phyloP scores from a whole-genome alignment of 768 basidiomycete genomes.

The Termitomyces sp. region DNA sequence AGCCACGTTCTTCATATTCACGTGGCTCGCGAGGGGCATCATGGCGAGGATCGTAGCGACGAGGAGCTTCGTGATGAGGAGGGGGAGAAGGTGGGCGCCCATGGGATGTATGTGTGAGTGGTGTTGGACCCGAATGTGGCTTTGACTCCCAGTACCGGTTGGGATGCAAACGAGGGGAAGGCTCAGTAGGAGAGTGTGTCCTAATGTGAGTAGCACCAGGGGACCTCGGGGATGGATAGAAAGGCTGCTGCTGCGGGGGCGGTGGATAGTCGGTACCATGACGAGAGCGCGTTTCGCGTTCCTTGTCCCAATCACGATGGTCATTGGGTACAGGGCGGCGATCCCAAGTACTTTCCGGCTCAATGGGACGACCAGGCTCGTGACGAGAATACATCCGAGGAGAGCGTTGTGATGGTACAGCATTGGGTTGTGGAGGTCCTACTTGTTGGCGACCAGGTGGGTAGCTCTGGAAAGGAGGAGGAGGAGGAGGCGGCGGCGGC shows the following conservation, averaged over 20 bases:
- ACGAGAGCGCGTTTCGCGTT: constrained; percentile 39
- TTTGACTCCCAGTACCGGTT: constrained; percentile 63
- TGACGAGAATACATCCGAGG: constrained; percentile 51
- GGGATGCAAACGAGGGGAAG: constrained; percentile 56
- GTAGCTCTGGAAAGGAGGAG: constrained; percentile 45
- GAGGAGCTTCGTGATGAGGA: constrained; percentile 39
- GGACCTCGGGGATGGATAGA: constrained; percentile 42
- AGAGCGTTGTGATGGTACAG: constrained; percentile 51
- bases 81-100: constrained; percentile 30
- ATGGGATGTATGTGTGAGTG: constrained; percentile 25
- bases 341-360: constrained; percentile 59
- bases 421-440: constrained; percentile 30
- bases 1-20: constrained; percentile 44
- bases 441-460: constrained; percentile 36
- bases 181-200: constrained; percentile 51
- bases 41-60: constrained; percentile 65
- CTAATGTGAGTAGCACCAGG: constrained; percentile 32
- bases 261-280: constrained; percentile 36
- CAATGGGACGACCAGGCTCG: constrained; percentile 43
- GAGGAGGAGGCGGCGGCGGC: constrained; percentile 45
- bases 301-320: constrained; percentile 52
- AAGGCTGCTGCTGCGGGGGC: constrained; percentile 28
- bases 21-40: constrained; percentile 44
- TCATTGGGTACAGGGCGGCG: constrained; percentile 48
- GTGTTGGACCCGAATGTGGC: constrained; percentile 31